Evolutionary conservation across 176 grass and related monocot species (phyloP), one percentile per base, ranked within the genome.

Genomic region (Cenchrus purpureus): DNA sequence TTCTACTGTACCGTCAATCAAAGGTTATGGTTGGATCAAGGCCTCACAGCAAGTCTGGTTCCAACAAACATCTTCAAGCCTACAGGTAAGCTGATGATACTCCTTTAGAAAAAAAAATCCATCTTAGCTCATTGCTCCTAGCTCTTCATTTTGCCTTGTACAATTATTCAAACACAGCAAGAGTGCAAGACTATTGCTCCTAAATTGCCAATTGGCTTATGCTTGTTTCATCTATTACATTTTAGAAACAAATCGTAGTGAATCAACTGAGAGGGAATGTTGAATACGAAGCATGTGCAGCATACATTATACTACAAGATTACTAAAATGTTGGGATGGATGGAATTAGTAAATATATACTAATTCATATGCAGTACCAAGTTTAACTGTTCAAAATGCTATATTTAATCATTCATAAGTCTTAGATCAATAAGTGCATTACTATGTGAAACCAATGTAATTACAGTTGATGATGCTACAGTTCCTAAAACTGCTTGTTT

Each of bases 41-140:
- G 85, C 91, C 43, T 94, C 96, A 4, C 96, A 98, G 74, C 93
- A 98, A 78, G 73, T 93, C 73, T 98, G 96, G 93, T 98, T 98
- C 71, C 81, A 88, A 66, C 80, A 89, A 50, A 98, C 91, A 37
- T 95, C 93, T 65, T 89, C 80, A 0, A 76, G 25, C 50, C 89
- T 94, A 59, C 96, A 98, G 96, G 96, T 98, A 73, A 73, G 3
- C 70, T 73, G 6, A 1, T 8, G 0, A 16, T 13, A 65, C 50
- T 74, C 32, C 57, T 87, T 70, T 28, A 9, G 37, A 15, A n/a
- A 15, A 17, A 55, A 49, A 61, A 42, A 42, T 28, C 11, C 17
- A 31, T 81, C 13, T 80, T 68, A 17, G 40, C 2, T 0, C 37
- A 60, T 58, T 52, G 10, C 11, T 12, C 3, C 19, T 9, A 71